Conservation (phyloP, 2,329 filamentous ascomycete species). For the Ophiostoma ips region DNA sequence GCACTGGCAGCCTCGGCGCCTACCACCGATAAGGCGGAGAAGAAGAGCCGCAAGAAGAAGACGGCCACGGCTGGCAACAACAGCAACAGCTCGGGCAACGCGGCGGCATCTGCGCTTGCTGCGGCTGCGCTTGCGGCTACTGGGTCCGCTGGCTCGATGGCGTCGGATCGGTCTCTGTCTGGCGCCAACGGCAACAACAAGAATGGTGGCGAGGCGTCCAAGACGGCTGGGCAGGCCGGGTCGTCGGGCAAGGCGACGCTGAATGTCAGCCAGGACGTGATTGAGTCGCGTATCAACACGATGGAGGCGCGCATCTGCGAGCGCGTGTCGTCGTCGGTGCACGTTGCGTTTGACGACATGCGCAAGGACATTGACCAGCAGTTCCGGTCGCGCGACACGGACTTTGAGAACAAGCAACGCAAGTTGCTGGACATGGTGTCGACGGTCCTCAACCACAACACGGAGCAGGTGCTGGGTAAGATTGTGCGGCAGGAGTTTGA, state of each 20-base stretch:
- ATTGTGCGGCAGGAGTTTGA: slow-evolving; percentile 68
- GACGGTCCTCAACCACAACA: slow-evolving; percentile 47
- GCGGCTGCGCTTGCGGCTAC: slow-evolving; percentile 13
- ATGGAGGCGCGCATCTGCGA: slow-evolving; percentile 38
- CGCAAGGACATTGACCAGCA: slow-evolving; percentile 45
- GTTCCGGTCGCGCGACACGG: slow-evolving; percentile 34
- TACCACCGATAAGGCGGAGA: slow-evolving; percentile 44
- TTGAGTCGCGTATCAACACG: slow-evolving; percentile 39
- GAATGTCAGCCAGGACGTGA: slow-evolving; percentile 24
- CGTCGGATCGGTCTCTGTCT: slow-evolving; percentile 26
- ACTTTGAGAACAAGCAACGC: slow-evolving; percentile 38
- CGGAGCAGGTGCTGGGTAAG: slow-evolving; percentile 57
- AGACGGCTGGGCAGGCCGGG: slow-evolving; percentile 8
- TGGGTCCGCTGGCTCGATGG: background rate
- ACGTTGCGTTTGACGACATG: slow-evolving; percentile 33
- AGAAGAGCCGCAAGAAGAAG: slow-evolving; percentile 56
- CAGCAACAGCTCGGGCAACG: background rate
- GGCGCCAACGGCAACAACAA: slow-evolving; percentile 19
- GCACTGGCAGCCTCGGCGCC: background rate
- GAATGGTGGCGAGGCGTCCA: slow-evolving; percentile 15
- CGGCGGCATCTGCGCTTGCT: background rate
- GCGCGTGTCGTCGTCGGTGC: slow-evolving; percentile 35
- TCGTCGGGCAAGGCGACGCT: slow-evolving; percentile 6
- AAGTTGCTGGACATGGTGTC: slow-evolving; percentile 45
- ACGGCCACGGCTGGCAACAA: slow-evolving; percentile 31